These are phyloP conservation scores for Exophiala phaeomuriformis DNA, from an alignment of 2,329 filamentous ascomycete species.

Conservation along the genomic window DNA sequence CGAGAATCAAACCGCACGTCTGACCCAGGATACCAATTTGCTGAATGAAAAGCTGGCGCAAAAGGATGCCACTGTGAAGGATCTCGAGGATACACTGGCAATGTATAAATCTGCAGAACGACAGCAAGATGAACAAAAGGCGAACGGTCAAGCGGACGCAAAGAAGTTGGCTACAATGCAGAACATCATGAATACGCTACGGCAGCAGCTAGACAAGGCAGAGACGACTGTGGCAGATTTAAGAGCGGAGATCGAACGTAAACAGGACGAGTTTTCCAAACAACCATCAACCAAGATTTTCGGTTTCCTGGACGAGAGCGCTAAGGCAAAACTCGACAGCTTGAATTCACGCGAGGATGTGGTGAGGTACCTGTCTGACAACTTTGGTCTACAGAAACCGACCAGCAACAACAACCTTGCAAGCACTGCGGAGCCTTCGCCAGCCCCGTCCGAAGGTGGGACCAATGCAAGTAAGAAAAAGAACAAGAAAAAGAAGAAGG, in stretches of 20 bases:
- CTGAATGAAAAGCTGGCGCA: slow-evolving; percentile 31
- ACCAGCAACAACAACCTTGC: slow-evolving; percentile 5
- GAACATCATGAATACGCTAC: slow-evolving; percentile 48
- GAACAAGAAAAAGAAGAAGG: slow-evolving; percentile 79
- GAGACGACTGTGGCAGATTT: slow-evolving; percentile 44
- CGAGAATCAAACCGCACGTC: slow-evolving; percentile 23
- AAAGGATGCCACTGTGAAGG: slow-evolving; percentile 28
- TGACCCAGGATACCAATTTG: slow-evolving; percentile 20
- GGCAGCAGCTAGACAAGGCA: slow-evolving; percentile 48
- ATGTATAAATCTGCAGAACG: slow-evolving; percentile 23
- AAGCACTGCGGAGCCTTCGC: slow-evolving; percentile 21
- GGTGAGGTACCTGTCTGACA: slow-evolving; percentile 37
- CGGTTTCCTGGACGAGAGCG: slow-evolving; percentile 19
- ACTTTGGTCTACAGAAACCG: slow-evolving; percentile 20
- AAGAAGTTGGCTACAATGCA: slow-evolving; percentile 51
- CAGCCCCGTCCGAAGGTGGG: slow-evolving; percentile 22
- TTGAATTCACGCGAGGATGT: slow-evolving; percentile 27
- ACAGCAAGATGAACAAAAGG: slow-evolving; percentile 23
- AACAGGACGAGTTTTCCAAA: slow-evolving; percentile 14
- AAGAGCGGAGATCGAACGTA: slow-evolving; percentile 32
- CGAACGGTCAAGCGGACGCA: slow-evolving; percentile 38
- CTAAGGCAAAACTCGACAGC: slow-evolving; percentile 9
- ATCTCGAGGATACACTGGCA: slow-evolving; percentile 27
- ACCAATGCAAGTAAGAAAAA: slow-evolving; percentile 53
- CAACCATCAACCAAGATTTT: slow-evolving; percentile 22